Evolutionary conservation across 176 grass and related monocot genomes (phyloP), one percentile per base, ranked within the genome.

Genomic region (Aegilops tauschii): DNA sequence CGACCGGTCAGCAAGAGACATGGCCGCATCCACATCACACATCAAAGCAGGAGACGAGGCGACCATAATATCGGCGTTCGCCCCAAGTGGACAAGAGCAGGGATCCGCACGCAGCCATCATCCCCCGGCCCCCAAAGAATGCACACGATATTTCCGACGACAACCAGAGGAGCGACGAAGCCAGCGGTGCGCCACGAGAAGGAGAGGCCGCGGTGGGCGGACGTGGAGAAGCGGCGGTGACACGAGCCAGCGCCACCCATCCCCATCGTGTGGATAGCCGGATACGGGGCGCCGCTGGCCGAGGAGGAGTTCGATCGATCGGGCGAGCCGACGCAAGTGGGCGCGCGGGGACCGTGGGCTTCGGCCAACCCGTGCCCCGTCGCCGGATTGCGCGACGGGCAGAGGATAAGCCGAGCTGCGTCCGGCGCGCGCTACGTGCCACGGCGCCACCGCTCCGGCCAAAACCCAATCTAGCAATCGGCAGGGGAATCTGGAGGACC

Each of bases 141-240:
- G 12, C 47, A 50, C 47, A 13, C 13, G n/a, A 23, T 78, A 59
- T 86, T 86, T 69, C 30, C 63, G 12, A 30, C 29, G 8, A 2
- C 40, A 12, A 4, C 12, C 12, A 0, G 13, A 9, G 8, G 72
- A 29, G 28, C 42, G 17, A 1, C 42, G 52, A 56, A 56, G 52
- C 52, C 17, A 5, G 23, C 23, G 36, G 58, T 1, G 62, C 63
- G 59, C 80, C 28, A 45, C 3, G 39, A 32, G 30, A 82, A 82
- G 80, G 65, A 83, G 87, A 67, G 87, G 87, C 50, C 5, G 2
- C 12, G 17, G 40, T 23, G 66, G 30, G 21, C 72, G 12, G 64
- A 84, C 82, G 87, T 85, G 82, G 87, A 84, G 78, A 1, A 30
- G 67, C 4, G 4, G 16, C 0, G 16, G 78, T 64, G 66, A 21